These are phyloP conservation scores for Aspergillus fructus DNA, from an alignment of 2,329 filamentous ascomycete genomes.

Conservation along the genomic window DNA sequence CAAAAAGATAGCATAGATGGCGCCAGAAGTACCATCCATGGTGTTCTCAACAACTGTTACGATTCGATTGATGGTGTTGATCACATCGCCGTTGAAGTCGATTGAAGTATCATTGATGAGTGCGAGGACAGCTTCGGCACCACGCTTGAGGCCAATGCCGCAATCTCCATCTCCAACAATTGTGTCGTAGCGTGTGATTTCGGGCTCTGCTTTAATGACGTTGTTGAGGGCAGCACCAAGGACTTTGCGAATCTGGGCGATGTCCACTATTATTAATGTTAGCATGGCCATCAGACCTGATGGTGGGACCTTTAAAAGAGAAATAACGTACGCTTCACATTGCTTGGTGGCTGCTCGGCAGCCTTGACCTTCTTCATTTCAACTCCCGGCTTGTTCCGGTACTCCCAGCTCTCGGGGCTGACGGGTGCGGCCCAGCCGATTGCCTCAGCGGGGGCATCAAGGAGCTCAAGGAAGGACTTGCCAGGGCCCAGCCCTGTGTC, in stretches of 20 bases:
- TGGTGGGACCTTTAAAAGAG: not conserved
- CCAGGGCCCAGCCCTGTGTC: slow-evolving; percentile 58
- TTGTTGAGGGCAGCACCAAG: slow-evolving; percentile 57
- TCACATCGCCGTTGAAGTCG: slow-evolving; percentile 55
- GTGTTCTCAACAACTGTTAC: slow-evolving; percentile 64
- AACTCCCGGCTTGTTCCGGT: slow-evolving; percentile 41
- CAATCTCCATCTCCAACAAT: slow-evolving; percentile 90
- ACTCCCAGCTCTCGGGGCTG: slow-evolving; percentile 58
- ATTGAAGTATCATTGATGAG: slow-evolving; percentile 41
- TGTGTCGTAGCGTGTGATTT: slow-evolving; percentile 69
- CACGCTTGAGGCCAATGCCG: slow-evolving; percentile 79
- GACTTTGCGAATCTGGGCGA: slow-evolving; percentile 50
- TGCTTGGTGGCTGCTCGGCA: slow-evolving; percentile 51
- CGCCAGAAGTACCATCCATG: slow-evolving; percentile 76
- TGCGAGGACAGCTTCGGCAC: slow-evolving; percentile 65
- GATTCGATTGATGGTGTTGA: slow-evolving; percentile 60
- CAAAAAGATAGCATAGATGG: slow-evolving; percentile 83
- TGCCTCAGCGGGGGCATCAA: slow-evolving; percentile 68
- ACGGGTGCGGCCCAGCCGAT: slow-evolving; percentile 66
- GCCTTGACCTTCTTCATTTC: slow-evolving; percentile 43
- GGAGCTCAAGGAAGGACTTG: slow-evolving; percentile 60
- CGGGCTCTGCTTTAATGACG: slow-evolving; percentile 63
- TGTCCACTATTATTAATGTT: slow-evolving; percentile 47
- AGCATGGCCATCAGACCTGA: not conserved
- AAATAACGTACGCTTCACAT: slow-evolving; percentile 48